phyloP scores from a whole-genome alignment of 2,329 filamentous ascomycete species.

The Aureobasidium sp. region DNA sequence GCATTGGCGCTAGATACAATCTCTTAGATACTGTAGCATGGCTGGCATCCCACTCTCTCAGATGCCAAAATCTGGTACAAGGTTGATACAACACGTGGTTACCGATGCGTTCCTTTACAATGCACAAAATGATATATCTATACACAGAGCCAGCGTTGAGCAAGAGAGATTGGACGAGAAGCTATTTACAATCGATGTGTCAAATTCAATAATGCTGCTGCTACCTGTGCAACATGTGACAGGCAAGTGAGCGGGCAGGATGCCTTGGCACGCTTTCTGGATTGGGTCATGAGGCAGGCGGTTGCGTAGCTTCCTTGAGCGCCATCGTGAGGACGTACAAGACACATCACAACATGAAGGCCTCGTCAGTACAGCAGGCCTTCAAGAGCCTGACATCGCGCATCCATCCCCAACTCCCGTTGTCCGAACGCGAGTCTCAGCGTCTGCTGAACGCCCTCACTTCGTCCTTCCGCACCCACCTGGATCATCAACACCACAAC shows the following conservation, averaged over 20 bases:
- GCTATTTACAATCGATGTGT: background rate
- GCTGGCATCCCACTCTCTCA: background rate
- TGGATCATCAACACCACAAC: constrained; percentile 54
- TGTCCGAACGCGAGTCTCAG: constrained; percentile 51
- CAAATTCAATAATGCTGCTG: background rate
- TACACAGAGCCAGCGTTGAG: background rate
- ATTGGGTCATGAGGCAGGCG: constrained; percentile 5
- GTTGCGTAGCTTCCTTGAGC: background rate
- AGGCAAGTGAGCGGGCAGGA: background rate
- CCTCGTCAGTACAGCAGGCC: constrained; percentile 37
- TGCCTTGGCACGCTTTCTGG: background rate
- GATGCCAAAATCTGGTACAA: background rate
- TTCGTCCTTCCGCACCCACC: constrained; percentile 55
- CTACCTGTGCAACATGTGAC: background rate
- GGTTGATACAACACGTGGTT: background rate
- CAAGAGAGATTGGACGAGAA: too few relatives aligned
- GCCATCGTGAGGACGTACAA: background rate
- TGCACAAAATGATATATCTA: background rate
- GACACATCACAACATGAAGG: constrained; percentile 42
- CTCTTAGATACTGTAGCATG: background rate
- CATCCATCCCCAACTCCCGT: constrained; percentile 47
- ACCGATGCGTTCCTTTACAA: background rate
- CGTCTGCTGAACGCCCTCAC: constrained; percentile 55
- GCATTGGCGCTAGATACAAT: background rate
- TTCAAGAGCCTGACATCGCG: constrained; percentile 47